phyloP scores from a whole-genome alignment of 345 rosid genomes.

The Syzygium jambos region DNA sequence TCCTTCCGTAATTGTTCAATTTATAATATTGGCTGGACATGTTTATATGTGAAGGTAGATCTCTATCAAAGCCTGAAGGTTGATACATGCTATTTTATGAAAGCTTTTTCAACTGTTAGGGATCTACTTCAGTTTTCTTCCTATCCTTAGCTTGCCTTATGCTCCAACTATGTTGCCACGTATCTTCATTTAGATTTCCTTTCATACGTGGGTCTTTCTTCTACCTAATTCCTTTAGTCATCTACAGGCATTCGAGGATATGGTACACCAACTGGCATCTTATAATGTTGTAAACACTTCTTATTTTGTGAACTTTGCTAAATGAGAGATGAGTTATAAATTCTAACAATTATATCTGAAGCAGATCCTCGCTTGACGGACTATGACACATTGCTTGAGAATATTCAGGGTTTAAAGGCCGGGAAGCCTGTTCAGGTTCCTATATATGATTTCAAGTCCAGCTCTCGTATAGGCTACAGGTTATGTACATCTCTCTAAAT shows the following conservation, averaged over 20 bases:
- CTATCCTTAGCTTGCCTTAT: neutral
- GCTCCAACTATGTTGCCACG: neutral
- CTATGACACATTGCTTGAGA: conserved; percentile 81
- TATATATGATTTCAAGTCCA: conserved; percentile 86
- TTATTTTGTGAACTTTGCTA: neutral
- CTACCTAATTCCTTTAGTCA: neutral
- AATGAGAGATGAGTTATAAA: neutral
- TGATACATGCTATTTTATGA: neutral
- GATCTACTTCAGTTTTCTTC: neutral
- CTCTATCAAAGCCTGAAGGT: neutral
- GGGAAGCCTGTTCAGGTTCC: conserved; percentile 93
- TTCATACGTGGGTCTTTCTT: neutral
- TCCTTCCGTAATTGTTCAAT: neutral
- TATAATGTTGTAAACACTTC: neutral
- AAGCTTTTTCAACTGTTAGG: neutral
- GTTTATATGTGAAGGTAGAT: neutral
- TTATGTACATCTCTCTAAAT: conserved; percentile 3
- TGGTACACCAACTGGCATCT: neutral
- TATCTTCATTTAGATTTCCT: neutral
- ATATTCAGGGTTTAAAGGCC: conserved; percentile 69
- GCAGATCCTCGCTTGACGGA: conserved; percentile 97
- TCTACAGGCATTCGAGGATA: neutral
- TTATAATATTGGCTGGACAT: neutral
- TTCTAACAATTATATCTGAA: conserved; percentile 6
- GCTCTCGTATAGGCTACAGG: conserved; percentile 90